Percentiles rank a stretch among this genome's conserved stretches.
phyloP scores from a whole-genome alignment of 441 rosid genomes.

The Eutrema salsugineum region DNA sequence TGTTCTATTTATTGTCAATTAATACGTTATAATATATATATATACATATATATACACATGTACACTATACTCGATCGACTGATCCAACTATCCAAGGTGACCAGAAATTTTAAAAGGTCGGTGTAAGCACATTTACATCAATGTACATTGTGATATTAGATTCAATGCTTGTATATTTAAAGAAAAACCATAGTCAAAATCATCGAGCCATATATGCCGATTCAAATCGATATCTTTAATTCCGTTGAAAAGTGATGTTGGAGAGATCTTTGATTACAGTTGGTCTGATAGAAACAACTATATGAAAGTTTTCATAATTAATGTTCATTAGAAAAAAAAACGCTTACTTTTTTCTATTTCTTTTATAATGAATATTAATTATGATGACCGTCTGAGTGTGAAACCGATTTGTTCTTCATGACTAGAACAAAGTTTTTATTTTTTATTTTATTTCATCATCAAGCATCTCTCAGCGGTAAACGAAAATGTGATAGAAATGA shows the following conservation, averaged over 20 bases:
- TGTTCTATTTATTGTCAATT: constrained; percentile 23
- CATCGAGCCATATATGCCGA: neutral
- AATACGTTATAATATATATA: neutral
- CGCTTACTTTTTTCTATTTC: neutral
- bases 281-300: constrained; percentile 3
- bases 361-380: neutral
- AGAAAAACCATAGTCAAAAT: constrained; percentile 1
- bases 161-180: neutral
- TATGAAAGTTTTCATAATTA: neutral
- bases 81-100: constrained; percentile 1
- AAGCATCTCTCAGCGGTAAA: constrained; percentile 6
- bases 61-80: neutral
- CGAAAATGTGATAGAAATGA: neutral
- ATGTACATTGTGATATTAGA: neutral
- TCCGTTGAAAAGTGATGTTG: neutral
- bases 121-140: neutral
- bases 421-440: neutral
- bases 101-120: neutral
- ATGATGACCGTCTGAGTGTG: neutral
- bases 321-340: too few species aligned
- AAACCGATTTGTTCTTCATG: neutral
- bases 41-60: neutral
- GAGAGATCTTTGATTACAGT: neutral
- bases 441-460: neutral
- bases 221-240: neutral